phyloP scores from a whole-genome alignment of 495 filamentous ascomycete genomes.

The Wilcoxina mikolae region DNA sequence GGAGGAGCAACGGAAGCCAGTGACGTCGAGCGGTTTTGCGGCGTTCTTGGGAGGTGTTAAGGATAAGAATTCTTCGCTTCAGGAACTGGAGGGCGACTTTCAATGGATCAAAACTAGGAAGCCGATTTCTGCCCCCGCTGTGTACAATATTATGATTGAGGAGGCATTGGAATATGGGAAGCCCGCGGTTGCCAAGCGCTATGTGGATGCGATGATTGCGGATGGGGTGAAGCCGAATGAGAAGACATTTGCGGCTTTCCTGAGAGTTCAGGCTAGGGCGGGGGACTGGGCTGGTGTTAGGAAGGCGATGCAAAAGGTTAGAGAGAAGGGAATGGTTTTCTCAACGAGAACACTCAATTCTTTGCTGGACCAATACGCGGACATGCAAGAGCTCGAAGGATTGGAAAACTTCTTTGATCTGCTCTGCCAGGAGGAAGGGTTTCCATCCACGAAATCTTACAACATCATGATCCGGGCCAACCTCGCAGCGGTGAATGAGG shows the following conservation, averaged over 20 bases:
- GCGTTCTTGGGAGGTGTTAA: conserved; percentile 15
- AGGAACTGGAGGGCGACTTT: conserved; percentile 20
- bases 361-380: conserved; percentile 16
- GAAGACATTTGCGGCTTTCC: conserved; percentile 22
- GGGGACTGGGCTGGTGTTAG: conserved; percentile 19
- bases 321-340: conserved; percentile 15
- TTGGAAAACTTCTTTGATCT: conserved; percentile 21
- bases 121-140: conserved; percentile 6
- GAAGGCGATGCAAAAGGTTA: conserved; percentile 19
- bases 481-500: conserved; percentile 3
- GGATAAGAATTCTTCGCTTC: conserved; percentile 8
- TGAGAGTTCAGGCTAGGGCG: conserved; percentile 15
- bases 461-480: conserved; percentile 26
- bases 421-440: conserved; percentile 11
- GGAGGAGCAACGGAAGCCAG: conserved; percentile 10
- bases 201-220: conserved; percentile 18
- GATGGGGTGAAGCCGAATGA: conserved; percentile 17
- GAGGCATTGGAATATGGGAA: conserved; percentile 16
- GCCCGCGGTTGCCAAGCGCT: conserved; percentile 12
- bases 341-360: conserved; percentile 17
- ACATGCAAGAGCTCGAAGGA: not conserved
- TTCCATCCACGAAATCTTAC: conserved; percentile 14
- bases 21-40: conserved; percentile 15
- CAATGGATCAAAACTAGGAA: conserved; percentile 18
- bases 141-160: conserved; percentile 27